phyloP scores from a whole-genome alignment of 2,329 filamentous ascomycete species.

The Calonectria honghensis region DNA sequence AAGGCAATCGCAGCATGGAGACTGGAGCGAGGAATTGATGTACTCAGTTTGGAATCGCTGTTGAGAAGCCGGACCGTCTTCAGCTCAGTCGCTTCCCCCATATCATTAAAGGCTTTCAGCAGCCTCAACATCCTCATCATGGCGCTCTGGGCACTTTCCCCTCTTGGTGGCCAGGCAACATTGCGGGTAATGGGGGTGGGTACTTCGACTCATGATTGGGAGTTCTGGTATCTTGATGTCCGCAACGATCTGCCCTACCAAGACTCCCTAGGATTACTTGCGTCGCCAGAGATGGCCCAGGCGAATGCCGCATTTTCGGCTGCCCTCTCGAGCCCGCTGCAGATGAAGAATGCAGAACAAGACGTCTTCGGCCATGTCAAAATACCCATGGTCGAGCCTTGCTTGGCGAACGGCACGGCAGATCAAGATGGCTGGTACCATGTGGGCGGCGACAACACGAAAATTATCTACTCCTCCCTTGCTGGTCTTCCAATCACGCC shows the following conservation, averaged over 20 bases:
- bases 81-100: constrained; percentile 31
- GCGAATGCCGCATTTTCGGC: constrained; percentile 28
- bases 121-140: constrained; percentile 34
- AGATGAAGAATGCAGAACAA: constrained; percentile 33
- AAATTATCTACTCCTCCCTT: constrained; percentile 28
- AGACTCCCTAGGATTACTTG: not conserved
- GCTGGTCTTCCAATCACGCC: constrained; percentile 32
- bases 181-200: constrained; percentile 31
- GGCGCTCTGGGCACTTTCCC: constrained; percentile 37
- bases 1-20: constrained; percentile 35
- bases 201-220: constrained; percentile 22
- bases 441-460: constrained; percentile 1
- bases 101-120: constrained; percentile 18
- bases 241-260: constrained; percentile 18
- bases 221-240: constrained; percentile 38
- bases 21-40: constrained; percentile 38
- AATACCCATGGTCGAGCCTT: constrained; percentile 38
- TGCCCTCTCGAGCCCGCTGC: constrained; percentile 23
- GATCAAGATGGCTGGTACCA: constrained; percentile 29
- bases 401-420: not conserved
- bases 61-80: constrained; percentile 41
- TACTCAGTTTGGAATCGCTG: constrained; percentile 39
- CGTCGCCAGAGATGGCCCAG: not conserved
- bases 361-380: constrained; percentile 41
- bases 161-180: constrained; percentile 39